Percentiles rank a stretch among this genome's conserved stretches.
phyloP scores from a whole-genome alignment of 2,329 filamentous ascomycete genomes.

The Colletotrichum sp. region DNA sequence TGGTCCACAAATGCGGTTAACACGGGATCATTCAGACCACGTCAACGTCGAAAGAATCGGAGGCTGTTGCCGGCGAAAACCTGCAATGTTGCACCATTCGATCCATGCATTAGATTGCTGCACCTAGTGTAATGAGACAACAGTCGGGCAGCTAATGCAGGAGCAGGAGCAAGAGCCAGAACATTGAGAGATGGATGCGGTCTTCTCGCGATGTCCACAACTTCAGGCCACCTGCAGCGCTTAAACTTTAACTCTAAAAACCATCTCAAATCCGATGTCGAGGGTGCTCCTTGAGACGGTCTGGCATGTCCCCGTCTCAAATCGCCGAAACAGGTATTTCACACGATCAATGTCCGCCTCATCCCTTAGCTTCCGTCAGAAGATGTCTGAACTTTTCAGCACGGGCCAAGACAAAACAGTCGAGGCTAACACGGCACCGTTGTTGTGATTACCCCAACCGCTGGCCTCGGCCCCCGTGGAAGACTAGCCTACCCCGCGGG shows the following conservation, averaged over 20 bases:
- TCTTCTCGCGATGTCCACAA: neutral
- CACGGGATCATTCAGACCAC: neutral
- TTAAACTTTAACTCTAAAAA: neutral
- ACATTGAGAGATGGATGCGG: neutral
- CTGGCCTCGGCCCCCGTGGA: neutral
- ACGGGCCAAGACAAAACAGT: neutral
- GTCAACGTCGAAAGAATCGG: too few species aligned
- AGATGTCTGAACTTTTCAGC: neutral
- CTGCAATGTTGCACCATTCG: neutral
- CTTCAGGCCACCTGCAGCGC: neutral
- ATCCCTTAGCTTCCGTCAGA: neutral
- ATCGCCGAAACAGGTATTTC: neutral
- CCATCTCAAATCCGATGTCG: too few species aligned
- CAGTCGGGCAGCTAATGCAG: neutral
- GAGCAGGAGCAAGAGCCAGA: neutral
- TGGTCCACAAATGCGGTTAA: neutral
- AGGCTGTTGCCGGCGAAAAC: neutral
- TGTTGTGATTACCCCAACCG: neutral
- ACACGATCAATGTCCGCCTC: neutral
- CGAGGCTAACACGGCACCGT: neutral
- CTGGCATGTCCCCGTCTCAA: neutral
- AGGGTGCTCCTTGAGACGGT: neutral
- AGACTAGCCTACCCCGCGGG: slow-evolving; percentile 1
- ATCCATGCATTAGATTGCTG: neutral
- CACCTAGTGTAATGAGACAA: neutral